Evolutionary conservation across 2,329 filamentous ascomycete species (phyloP).

Genomic region (Cadophora gregata): DNA sequence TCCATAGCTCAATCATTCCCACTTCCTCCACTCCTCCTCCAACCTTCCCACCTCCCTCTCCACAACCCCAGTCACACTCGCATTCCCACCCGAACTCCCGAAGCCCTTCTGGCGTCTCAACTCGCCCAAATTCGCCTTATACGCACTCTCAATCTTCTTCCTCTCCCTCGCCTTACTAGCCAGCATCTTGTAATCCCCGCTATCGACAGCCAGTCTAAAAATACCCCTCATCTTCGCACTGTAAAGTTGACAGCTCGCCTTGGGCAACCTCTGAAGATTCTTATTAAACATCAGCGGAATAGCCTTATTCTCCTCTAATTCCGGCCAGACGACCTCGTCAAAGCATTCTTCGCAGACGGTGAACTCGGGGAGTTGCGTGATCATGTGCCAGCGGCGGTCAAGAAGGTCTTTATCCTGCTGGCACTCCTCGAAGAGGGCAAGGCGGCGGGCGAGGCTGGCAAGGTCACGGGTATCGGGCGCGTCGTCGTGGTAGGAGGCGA

Average conservation of each 20-base stretch:
- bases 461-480: constrained; percentile 40
- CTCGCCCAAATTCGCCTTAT: constrained; percentile 35
- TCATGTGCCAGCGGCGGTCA: constrained; percentile 75
- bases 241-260: constrained; percentile 78
- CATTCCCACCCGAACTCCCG: constrained; percentile 4
- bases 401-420: constrained; percentile 56
- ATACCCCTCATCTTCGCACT: constrained; percentile 78
- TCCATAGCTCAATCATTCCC: constrained; percentile 49
- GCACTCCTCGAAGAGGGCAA: constrained; percentile 39
- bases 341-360: constrained; percentile 90
- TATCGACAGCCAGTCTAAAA: constrained; percentile 70
- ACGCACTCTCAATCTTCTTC: constrained; percentile 42
- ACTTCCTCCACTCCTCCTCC: constrained; percentile 56
- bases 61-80: not conserved
- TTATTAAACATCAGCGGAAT: constrained; percentile 71
- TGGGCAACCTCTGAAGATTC: constrained; percentile 59
- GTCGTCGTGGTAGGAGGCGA: constrained; percentile 47
- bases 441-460: constrained; percentile 34
- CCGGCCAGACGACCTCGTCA: constrained; percentile 76
- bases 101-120: constrained; percentile 31
- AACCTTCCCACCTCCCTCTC: constrained; percentile 53
- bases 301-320: constrained; percentile 57
- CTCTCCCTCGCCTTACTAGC: constrained; percentile 62
- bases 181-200: constrained; percentile 71
- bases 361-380: constrained; percentile 76